phyloP scores from a whole-genome alignment of 768 basidiomycete species.

The Termitomyces heimii region DNA sequence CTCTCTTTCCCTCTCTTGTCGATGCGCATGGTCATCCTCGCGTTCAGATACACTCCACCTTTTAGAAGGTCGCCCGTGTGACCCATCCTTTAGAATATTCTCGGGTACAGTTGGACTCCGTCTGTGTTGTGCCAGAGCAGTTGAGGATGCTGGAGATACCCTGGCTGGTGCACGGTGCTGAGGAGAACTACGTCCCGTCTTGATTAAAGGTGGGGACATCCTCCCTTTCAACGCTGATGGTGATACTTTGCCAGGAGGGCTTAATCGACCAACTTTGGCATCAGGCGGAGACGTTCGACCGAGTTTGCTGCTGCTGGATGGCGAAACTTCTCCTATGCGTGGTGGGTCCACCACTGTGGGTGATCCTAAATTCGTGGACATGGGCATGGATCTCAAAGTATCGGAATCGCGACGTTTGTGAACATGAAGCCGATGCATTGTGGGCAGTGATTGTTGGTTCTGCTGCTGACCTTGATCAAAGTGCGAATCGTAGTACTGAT shows the following conservation, averaged over 20 bases:
- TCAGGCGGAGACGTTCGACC: slow-evolving; percentile 13
- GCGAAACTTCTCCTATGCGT: slow-evolving; percentile 7
- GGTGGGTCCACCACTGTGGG: slow-evolving; percentile 49
- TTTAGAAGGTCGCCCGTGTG: slow-evolving; percentile 24
- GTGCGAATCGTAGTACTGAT: slow-evolving; percentile 11
- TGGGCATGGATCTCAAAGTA: slow-evolving; percentile 51
- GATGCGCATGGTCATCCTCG: slow-evolving; percentile 24
- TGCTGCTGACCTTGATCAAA: slow-evolving; percentile 7
- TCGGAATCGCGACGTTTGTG: slow-evolving; percentile 76
- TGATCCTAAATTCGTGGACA: slow-evolving; percentile 30
- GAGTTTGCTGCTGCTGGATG: slow-evolving; percentile 8
- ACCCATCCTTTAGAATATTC: slow-evolving; percentile 1
- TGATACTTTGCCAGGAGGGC: slow-evolving; percentile 15
- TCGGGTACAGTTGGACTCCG: slow-evolving; percentile 72
- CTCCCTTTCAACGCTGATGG: slow-evolving; percentile 13
- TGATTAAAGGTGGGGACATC: slow-evolving; percentile 17
- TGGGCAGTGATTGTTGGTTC: slow-evolving; percentile 28
- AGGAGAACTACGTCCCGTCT: slow-evolving; percentile 27
- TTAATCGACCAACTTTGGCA: slow-evolving; percentile 11
- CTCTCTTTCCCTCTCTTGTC: slow-evolving; percentile 27
- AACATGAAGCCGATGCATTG: slow-evolving; percentile 33
- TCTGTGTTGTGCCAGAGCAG: slow-evolving; percentile 41
- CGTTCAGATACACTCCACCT: slow-evolving; percentile 27
- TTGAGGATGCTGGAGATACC: slow-evolving; percentile 13
- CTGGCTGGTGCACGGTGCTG: slow-evolving; percentile 11